Evolutionary conservation across 2,329 filamentous ascomycete genomes (phyloP).

Genomic region (Cordyceps fumosorosea): DNA sequence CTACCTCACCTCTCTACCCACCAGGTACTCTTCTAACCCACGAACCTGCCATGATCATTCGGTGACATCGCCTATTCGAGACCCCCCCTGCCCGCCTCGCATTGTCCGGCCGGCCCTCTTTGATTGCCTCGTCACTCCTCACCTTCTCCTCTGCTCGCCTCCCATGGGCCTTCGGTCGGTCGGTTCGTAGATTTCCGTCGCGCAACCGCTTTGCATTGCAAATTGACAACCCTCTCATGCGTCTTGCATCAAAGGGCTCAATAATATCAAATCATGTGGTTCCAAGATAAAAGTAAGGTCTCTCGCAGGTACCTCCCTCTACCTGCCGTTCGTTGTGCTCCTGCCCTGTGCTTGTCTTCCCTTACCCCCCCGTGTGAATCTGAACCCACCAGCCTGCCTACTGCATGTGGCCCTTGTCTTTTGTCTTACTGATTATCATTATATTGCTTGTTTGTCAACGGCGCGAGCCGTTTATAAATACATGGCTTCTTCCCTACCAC

Average conservation of each 20-base stretch:
- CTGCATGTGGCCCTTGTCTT: background rate
- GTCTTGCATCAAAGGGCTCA: background rate
- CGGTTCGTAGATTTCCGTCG: background rate
- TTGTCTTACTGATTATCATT: background rate
- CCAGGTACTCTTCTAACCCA: background rate
- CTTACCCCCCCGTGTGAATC: no score
- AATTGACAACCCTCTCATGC: background rate
- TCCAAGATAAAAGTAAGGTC: slow-evolving; percentile 12
- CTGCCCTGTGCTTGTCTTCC: background rate
- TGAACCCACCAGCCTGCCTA: no score
- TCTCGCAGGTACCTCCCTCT: background rate
- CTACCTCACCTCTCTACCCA: no score
- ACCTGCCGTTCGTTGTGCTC: background rate
- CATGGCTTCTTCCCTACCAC: background rate
- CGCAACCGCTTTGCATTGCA: background rate
- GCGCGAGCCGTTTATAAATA: background rate
- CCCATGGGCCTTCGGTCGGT: background rate
- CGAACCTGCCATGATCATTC: background rate
- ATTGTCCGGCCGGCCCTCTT: background rate
- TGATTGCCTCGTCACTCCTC: background rate
- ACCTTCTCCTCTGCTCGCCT: background rate
- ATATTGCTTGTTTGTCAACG: background rate
- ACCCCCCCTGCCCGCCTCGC: background rate
- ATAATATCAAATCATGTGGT: background rate
- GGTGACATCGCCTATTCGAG: slow-evolving; percentile 4